These are phyloP conservation scores for Bolboschoenus planiculmis DNA, from an alignment of 176 grass and related monocot genomes.

Conservation along the genomic window DNA sequence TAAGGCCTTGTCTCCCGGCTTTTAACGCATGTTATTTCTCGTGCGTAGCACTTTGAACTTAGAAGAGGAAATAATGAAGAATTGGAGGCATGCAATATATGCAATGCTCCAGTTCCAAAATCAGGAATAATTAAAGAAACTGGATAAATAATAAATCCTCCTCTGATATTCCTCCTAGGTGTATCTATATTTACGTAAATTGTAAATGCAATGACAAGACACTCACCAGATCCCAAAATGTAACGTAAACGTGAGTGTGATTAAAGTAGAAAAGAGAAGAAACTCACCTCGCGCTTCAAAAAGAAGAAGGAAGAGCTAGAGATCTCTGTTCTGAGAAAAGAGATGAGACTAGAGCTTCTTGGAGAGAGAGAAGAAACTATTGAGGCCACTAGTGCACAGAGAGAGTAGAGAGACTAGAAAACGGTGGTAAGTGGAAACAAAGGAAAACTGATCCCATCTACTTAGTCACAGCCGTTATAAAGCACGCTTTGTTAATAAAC, in stretches of 20 bases:
- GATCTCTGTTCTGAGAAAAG: background rate
- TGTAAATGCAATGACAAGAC: background rate
- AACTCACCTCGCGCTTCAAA: slow-evolving; percentile 5
- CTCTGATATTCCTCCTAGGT: slow-evolving; percentile 18
- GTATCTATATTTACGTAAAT: slow-evolving; percentile 7
- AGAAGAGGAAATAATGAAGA: background rate
- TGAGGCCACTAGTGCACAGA: background rate
- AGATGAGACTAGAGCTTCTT: background rate
- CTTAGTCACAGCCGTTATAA: background rate
- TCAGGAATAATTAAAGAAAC: background rate
- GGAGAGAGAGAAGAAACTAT: background rate
- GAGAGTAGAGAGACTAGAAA: background rate
- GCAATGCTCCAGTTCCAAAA: background rate
- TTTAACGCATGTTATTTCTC: slow-evolving; percentile 32
- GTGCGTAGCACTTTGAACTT: background rate
- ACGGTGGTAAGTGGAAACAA: background rate
- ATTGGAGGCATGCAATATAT: background rate
- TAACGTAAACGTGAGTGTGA: background rate
- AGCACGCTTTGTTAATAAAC: background rate
- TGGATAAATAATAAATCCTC: background rate
- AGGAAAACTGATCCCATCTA: background rate
- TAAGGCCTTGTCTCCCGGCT: background rate
- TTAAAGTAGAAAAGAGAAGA: background rate
- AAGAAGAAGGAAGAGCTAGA: background rate
- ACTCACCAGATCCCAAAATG: background rate